Percentiles rank a stretch among this genome's conserved stretches.
These are phyloP conservation scores for Geotrichum candidum DNA, from an alignment of 1,139 yeast genomes.

Conservation along the genomic window DNA sequence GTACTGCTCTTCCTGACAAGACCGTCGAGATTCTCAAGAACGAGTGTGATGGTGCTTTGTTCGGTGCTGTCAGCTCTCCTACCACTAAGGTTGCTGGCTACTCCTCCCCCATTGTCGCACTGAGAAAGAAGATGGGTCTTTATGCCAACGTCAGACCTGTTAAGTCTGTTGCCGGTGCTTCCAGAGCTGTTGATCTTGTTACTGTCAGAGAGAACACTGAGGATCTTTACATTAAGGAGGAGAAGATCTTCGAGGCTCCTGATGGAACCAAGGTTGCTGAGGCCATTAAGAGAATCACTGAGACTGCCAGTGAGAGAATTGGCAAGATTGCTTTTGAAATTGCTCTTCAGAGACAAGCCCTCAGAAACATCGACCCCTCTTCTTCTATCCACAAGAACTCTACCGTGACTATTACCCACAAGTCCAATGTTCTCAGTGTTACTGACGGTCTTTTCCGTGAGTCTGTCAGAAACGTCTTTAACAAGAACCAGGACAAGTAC, in stretches of 20 bases:
- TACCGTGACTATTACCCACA: conserved; percentile 87
- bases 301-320: conserved; percentile 75
- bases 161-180: conserved; percentile 77
- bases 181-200: conserved; percentile 91
- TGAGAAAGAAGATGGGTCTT: conserved; percentile 88
- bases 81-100: conserved; percentile 90
- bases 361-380: conserved; percentile 57
- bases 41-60: conserved; percentile 93
- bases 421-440: conserved; percentile 87
- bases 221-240: conserved; percentile 93
- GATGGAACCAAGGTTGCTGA: conserved; percentile 87
- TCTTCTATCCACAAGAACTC: conserved; percentile 46
- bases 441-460: conserved; percentile 96
- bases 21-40: conserved; percentile 74
- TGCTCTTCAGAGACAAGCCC: conserved; percentile 82
- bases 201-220: conserved; percentile 98
- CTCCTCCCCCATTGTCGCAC: conserved; percentile 96
- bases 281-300: conserved; percentile 93
- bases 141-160: conserved; percentile 98
- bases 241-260: conserved; percentile 59
- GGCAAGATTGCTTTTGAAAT: conserved; percentile 89
- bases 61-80: conserved; percentile 95
- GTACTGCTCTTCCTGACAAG: conserved; percentile 89
- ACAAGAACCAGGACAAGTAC: conserved; percentile 54
- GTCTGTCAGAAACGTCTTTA: conserved; percentile 72